phyloP scores from a whole-genome alignment of 345 rosid genomes.

The Corchorus capsularis region DNA sequence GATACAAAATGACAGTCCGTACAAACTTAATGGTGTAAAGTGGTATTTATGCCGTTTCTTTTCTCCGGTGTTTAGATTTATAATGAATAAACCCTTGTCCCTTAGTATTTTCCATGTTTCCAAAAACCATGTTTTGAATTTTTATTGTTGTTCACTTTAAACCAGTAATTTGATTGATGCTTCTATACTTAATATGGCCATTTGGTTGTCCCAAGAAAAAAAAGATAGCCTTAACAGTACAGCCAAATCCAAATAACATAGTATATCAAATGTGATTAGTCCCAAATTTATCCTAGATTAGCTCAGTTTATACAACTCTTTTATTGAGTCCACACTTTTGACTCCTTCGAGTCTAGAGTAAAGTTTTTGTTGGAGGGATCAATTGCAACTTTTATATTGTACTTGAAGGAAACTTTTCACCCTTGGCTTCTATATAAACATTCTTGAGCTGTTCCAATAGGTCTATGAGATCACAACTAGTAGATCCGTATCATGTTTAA shows the following conservation, averaged over 20 bases:
- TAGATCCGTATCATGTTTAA: conserved; percentile 64
- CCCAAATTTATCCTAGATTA: not conserved
- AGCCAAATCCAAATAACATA: conserved; percentile 40
- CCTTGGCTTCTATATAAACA: conserved; percentile 63
- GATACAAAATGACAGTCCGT: too few species aligned
- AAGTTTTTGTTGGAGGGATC: too few species aligned
- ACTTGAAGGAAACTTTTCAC: conserved; percentile 88
- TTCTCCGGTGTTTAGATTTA: conserved; percentile 94
- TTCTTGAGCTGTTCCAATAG: conserved; percentile 82
- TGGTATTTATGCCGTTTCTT: too few species aligned
- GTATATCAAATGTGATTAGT: not conserved
- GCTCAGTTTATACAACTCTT: too few species aligned
- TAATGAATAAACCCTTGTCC: conserved; percentile 94
- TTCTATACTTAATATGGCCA: conserved; percentile 80
- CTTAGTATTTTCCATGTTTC: conserved; percentile 96
- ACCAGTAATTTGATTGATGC: conserved; percentile 87
- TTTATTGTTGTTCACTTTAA: conserved; percentile 92
- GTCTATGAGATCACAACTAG: conserved; percentile 77
- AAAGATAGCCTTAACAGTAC: conserved; percentile 74
- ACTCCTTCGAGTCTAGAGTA: too few species aligned
- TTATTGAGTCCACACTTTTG: too few species aligned
- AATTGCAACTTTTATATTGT: not conserved
- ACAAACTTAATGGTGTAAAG: too few species aligned
- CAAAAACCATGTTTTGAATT: conserved; percentile 93
- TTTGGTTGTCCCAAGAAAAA: conserved; percentile 91